Conservation (phyloP, 2,329 filamentous ascomycete genomes). For the Sarocladium brachiariae region DNA sequence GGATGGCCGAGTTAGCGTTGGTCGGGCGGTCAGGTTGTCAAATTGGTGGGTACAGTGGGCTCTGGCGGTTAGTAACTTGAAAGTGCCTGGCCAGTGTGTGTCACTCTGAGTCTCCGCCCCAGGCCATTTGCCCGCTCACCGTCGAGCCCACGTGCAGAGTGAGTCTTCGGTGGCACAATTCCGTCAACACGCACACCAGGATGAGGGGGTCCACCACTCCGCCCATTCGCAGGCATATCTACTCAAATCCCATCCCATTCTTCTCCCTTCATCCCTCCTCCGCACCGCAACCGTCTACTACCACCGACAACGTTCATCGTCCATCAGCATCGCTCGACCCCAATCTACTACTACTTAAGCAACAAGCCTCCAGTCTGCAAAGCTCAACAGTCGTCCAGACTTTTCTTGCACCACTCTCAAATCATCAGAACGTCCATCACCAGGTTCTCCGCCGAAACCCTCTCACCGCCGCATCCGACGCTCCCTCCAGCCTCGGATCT, state of each 20-base stretch:
- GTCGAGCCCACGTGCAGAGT: not conserved
- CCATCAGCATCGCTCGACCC: not conserved
- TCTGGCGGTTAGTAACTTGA: no score
- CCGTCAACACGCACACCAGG: not conserved
- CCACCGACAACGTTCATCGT: not conserved
- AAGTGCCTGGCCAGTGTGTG: no score
- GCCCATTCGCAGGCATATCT: not conserved
- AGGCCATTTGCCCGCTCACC: no score
- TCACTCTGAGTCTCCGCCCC: no score
- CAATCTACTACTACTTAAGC: not conserved
- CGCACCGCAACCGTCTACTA: not conserved
- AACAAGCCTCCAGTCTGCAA: not conserved
- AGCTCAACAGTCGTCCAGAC: not conserved
- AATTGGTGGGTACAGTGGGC: no score
- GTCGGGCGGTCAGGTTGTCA: no score
- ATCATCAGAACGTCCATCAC: no score
- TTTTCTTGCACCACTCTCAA: no score
- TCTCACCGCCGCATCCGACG: conserved; percentile 9
- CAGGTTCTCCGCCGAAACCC: not conserved
- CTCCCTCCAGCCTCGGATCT: conserved; percentile 3
- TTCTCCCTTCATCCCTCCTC: not conserved
- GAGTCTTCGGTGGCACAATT: not conserved
- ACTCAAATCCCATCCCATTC: not conserved
- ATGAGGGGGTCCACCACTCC: not conserved
- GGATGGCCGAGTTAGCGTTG: no score